phyloP scores from a whole-genome alignment of 768 basidiomycete species.

The Porpolomopsis calyptriformis region DNA sequence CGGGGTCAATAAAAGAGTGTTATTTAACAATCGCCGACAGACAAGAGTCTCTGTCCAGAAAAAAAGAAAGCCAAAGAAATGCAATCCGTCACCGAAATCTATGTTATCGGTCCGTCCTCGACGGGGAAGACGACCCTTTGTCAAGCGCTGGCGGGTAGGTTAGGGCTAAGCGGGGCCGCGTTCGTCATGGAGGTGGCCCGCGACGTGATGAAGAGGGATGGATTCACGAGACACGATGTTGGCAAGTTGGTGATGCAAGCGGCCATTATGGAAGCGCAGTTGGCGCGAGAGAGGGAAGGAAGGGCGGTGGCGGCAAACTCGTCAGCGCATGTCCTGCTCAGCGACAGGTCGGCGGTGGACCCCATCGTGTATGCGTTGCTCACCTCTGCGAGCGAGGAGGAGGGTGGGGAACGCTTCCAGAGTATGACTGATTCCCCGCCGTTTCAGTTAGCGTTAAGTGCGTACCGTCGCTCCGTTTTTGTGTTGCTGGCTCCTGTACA shows the following conservation, averaged over 20 bases:
- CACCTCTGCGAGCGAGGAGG: conserved; percentile 27
- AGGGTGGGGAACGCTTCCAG: conserved; percentile 25
- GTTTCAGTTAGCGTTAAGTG: conserved; percentile 32
- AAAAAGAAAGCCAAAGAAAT: too few species aligned
- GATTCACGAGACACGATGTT: conserved; percentile 43
- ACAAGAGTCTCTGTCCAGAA: too few species aligned
- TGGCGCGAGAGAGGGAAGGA: conserved; percentile 31
- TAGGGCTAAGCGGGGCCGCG: conserved; percentile 28
- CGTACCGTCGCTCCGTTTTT: conserved; percentile 39
- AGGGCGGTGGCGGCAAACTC: conserved; percentile 6
- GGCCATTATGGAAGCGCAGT: conserved; percentile 50
- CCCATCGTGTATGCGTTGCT: conserved; percentile 52
- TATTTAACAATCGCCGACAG: too few species aligned
- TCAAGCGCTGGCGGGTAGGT: conserved; percentile 33
- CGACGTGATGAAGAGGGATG: conserved; percentile 39
- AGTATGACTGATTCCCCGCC: conserved; percentile 24
- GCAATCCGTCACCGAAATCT: conserved; percentile 21
- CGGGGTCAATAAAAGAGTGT: too few species aligned
- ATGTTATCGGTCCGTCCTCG: conserved; percentile 47
- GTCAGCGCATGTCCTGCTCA: conserved; percentile 28
- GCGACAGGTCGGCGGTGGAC: conserved; percentile 58
- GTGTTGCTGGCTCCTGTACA: conserved; percentile 43
- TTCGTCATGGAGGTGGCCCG: conserved; percentile 56
- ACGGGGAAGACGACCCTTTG: conserved; percentile 67
- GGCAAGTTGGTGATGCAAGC: conserved; percentile 47